Base-by-base conservation (phyloP, 1,284 basidiomycete species). In the Trichosporon asahii region DNA sequence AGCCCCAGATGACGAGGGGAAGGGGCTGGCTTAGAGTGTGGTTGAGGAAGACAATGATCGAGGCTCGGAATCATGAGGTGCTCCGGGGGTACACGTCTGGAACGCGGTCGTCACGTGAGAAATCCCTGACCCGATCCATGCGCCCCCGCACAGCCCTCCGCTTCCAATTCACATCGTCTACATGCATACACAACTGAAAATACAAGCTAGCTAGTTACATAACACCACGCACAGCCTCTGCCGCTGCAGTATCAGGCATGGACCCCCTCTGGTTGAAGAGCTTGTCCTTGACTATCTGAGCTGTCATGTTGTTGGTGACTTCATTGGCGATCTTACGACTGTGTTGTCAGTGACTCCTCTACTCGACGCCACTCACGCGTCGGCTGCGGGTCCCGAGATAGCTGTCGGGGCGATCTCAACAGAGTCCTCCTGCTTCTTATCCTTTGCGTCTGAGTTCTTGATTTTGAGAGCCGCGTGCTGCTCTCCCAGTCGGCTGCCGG, bases 271-370 rank as follows among this genome's bases (percentile, higher is more conserved):
- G 75, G 66, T 83, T 84, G 77, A 84, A 83, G 65, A 84, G 72
- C 63, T 77, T 75, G 74, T 95, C 91, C 81, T 98, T 97, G 77
- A 97, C 86, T 3, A 94, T 89, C 81, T 95, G 94, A 0, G 93
- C 86, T 70, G 95, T 91, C 69, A 97, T 88, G 0, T 93, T 95
- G 76, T 97, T 94, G 76, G 95, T 92, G 0, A 91, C 92, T 79
- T 98, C 94, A 9, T 89, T 87, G 0, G 93, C 89, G 67, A 97
- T 91, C 77, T 92, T 35, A 25, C 66, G 67, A 63, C 63, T 64
- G n/a, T 67, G 66, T 63, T 60, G 25, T 66, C 66, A 55, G 57
- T 40, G n/a, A 68, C 29, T 61, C 14, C 12, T 18, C 12, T 7
- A 25, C 18, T 7, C 2, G 18, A 1, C 31, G 15, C 1, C 8